phyloP scores from a whole-genome alignment of 2,329 filamentous ascomycete species.

The Didymosphaeria variabile region DNA sequence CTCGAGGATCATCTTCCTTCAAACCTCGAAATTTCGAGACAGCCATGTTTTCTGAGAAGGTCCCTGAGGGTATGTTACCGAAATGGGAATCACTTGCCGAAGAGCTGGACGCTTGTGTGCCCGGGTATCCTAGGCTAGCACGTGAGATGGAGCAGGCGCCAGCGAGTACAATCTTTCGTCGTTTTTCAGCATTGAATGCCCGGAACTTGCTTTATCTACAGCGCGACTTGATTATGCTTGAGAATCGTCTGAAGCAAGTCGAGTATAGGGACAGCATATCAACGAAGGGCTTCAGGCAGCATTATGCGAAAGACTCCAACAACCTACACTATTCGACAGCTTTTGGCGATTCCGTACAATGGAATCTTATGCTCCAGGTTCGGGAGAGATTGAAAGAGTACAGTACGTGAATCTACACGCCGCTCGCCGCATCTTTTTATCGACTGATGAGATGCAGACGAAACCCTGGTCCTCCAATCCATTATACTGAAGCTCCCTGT shows the following conservation, averaged over 20 bases:
- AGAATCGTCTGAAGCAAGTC: background rate
- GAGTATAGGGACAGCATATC: background rate
- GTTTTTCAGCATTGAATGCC: conserved; percentile 26
- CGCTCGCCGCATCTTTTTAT: background rate
- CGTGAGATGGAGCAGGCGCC: conserved; percentile 21
- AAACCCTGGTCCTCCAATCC: background rate
- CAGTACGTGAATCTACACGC: background rate
- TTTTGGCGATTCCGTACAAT: background rate
- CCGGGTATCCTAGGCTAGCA: conserved; percentile 22
- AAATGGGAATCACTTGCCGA: background rate
- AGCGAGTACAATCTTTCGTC: conserved; percentile 24
- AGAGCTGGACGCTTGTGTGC: background rate
- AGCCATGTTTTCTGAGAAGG: background rate
- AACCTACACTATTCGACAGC: background rate
- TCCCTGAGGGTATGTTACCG: background rate
- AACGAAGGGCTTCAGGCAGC: background rate
- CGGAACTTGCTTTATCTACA: conserved; percentile 26
- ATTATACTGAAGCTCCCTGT: background rate
- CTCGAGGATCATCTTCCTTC: too few relatives aligned
- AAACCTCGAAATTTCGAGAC: too few relatives aligned
- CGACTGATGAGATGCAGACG: background rate
- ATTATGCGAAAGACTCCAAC: background rate
- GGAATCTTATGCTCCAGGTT: background rate
- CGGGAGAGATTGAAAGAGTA: conserved; percentile 1
- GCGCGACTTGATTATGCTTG: conserved; percentile 15